phyloP scores from a whole-genome alignment of 306 rosid genomes.

The Quercus bicolor region DNA sequence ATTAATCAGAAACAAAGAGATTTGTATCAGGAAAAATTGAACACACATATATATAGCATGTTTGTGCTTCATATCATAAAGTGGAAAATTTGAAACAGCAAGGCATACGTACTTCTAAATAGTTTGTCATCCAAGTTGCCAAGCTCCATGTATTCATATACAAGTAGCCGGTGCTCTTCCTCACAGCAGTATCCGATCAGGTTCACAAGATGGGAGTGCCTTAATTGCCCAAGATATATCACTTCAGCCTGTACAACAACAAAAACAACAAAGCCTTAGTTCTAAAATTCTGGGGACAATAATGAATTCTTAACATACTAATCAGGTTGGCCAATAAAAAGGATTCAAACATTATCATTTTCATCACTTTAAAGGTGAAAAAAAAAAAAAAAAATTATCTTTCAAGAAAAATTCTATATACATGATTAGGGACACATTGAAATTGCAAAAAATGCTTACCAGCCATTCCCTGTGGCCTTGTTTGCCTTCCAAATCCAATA shows the following conservation, averaged over 20 bases:
- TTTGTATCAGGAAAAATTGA: slow-evolving; percentile 12
- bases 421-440: not conserved
- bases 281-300: not conserved
- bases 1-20: slow-evolving; percentile 17
- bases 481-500: slow-evolving; percentile 72
- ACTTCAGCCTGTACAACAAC: slow-evolving; percentile 66
- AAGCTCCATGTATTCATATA: slow-evolving; percentile 74
- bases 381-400: not conserved
- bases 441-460: slow-evolving; percentile 42
- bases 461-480: slow-evolving; percentile 98
- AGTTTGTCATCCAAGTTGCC: slow-evolving; percentile 71
- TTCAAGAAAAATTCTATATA: not conserved
- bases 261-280: no score
- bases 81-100: not conserved
- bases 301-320: no score
- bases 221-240: slow-evolving; percentile 80
- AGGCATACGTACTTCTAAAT: slow-evolving; percentile 47
- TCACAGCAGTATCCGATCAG: slow-evolving; percentile 89
- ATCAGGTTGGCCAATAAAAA: no score
- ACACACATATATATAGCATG: not conserved
- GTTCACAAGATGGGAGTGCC: slow-evolving; percentile 79
- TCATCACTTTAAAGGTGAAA: not conserved
- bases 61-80: not conserved
- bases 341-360: not conserved
- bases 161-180: slow-evolving; percentile 87